phyloP scores from a whole-genome alignment of 108 stramenopile species.

The Pseudonitzschia pungens region DNA sequence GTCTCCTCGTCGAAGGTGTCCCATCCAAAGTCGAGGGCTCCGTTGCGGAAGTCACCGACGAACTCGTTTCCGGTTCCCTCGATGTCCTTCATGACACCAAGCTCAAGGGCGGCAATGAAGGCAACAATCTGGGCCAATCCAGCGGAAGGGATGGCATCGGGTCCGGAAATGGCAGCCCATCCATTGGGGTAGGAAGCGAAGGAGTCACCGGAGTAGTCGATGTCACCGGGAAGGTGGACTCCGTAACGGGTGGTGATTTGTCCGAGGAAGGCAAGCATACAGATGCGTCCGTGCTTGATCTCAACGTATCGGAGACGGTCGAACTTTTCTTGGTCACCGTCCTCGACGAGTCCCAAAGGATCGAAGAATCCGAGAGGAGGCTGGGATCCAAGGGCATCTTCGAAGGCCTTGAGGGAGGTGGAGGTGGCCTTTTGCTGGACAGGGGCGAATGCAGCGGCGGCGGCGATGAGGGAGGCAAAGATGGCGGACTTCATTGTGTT shows the following conservation, averaged over 20 bases:
- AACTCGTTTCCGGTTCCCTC: conserved; percentile 50
- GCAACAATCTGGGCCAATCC: conserved; percentile 58
- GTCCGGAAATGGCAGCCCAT: conserved; percentile 42
- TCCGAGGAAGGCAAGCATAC: conserved; percentile 74
- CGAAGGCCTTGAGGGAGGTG: conserved; percentile 62
- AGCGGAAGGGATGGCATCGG: conserved; percentile 53
- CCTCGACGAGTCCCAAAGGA: conserved; percentile 57
- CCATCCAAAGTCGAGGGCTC: conserved; percentile 76
- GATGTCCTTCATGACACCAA: conserved; percentile 57
- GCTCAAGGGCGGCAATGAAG: conserved; percentile 63
- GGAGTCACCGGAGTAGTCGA: conserved; percentile 55
- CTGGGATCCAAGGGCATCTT: conserved; percentile 82
- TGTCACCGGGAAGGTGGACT: conserved; percentile 62
- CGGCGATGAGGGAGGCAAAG: conserved; percentile 53
- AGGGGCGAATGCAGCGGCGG: conserved; percentile 65
- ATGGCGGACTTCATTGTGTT: conserved; percentile 53
- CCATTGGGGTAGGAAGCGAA: conserved; percentile 64
- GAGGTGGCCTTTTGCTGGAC: conserved; percentile 39
- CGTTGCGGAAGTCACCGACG: conserved; percentile 80
- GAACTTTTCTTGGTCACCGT: conserved; percentile 47
- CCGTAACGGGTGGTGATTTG: conserved; percentile 58
- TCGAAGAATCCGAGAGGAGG: conserved; percentile 88
- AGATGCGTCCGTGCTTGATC: conserved; percentile 91
- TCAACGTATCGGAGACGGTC: conserved; percentile 82
- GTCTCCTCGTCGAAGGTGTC: conserved; percentile 57